Base-by-base conservation (phyloP, 2,329 filamentous ascomycete genomes). In the Lachnellula arida region DNA sequence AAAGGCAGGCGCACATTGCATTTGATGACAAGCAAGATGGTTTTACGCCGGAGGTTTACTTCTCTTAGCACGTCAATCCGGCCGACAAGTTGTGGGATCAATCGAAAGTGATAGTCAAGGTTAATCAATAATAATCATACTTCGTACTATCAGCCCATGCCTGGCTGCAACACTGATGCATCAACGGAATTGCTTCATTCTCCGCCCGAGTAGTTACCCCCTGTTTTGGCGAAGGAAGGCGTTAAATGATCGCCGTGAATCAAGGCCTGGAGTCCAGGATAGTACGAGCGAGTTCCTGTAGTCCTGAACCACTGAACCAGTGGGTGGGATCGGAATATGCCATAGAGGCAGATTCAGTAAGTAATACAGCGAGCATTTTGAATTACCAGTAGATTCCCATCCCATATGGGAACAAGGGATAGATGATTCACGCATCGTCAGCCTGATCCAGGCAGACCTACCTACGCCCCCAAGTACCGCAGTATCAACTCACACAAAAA, bases 221-320 rank as follows among this genome's bases (percentile, higher is more conserved):
- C 53, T 59, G 54, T 46, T 49, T 58, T 47, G 52, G 55, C 44
- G 51, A 54, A 53, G 46, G 53, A 55, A 53, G 59, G 49, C 53
- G 49, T 55, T 39, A 35, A 43, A 37, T 9, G 56, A 61, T 57
- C 59, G 49, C 56, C 57, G 51, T 61, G 50, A 53, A 57, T 40
- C 34, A 51, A 54, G 53, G 46, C 46, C 22, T 5, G 23, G 14
- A 28, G 23, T 23, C 11, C 11, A 44, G 42, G 19, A 42, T 2
- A 42, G 9, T 32, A 1, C n/a, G 17, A 43, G 40, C 40, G 7
- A 9, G 17, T 11, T 11, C 17, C 17, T 8, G 22, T 22, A 32
- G 23, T 23, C 37, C 12, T n/a, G 19, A 19, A 19, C 19, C 4
- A 3, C 22, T 23, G 4, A 25, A 28, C 49, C 37, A 43, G 14